Evolutionary conservation across 352 stramenopile genomes (phyloP), one percentile per base, ranked within the genome.

Genomic region (Aphanomyces stellatus): DNA sequence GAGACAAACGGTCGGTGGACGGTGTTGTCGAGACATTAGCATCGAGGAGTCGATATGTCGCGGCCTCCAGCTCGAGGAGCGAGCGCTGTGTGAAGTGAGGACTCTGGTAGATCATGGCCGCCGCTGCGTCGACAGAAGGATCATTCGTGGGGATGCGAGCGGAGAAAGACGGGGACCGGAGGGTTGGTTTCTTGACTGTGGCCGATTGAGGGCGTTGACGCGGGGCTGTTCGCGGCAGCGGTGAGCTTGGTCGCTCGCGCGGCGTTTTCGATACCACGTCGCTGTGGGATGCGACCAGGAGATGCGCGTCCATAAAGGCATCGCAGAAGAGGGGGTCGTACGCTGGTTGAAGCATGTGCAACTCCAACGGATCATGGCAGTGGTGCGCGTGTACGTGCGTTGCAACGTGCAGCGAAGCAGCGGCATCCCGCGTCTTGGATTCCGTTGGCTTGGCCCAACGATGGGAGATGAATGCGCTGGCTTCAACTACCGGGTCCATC

Each of bases 401-500:
- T 17, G 49, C 49, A 19, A 15, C 49, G 10, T 57, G 49, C 49
- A 33, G 19, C 11, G 49, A 57, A 15, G 30, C 30, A n/a, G 49
- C 33, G 49, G 49, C 49, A 35, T 33, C 27, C 6, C 17, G 22
- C 11, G 30, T 37, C 49, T 30, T 57, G 13, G 49, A 57, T 19
- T 57, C 22, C 30, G 30, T 33, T 24, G 49, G 49, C 19, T 37
- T 33, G 25, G 22, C 17, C 49, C 49, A 57, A 22, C 49, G 49
- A n/a, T 57, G 49, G 49, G 49, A 15, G 33, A 57, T 57, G 27
- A 40, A 57, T 19, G 19, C 49, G 25, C 49, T 57, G n/a, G 49
- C 49, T 34, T 30, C 49, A 6, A 57, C 49, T 35, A 57, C 49
- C 30, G 49, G 49, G 33, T 57, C 49, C 49, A 57, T 57, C 49